Percentiles rank a stretch among this genome's conserved stretches.
These are phyloP conservation scores for Periconia sp. DNA, from an alignment of 2,329 filamentous ascomycete species.

Conservation along the genomic window DNA sequence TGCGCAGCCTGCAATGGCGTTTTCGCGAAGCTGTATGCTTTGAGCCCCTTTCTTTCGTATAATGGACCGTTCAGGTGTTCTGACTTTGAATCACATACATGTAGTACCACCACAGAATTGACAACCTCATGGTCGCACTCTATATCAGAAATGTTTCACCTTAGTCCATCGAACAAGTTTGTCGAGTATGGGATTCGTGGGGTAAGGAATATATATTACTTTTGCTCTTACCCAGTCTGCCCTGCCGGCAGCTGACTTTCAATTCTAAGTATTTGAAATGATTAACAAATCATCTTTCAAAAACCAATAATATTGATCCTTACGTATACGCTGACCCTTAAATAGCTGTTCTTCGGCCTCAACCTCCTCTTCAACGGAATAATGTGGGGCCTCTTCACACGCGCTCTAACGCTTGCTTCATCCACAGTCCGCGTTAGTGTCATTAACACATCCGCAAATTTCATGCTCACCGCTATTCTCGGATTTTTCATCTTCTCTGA, in stretches of 20 bases:
- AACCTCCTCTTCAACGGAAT: conserved; percentile 76
- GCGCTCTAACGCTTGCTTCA: conserved; percentile 70
- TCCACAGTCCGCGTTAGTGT: conserved; percentile 80
- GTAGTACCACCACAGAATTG: conserved; percentile 62
- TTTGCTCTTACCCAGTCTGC: no score
- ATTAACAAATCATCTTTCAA: neutral
- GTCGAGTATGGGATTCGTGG: conserved; percentile 55
- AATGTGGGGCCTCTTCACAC: conserved; percentile 85
- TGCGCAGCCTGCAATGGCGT: conserved; percentile 82
- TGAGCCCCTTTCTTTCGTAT: neutral
- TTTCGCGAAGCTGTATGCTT: conserved; percentile 75
- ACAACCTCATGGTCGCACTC: conserved; percentile 56
- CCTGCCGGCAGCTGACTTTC: no score
- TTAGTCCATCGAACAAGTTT: conserved; percentile 49
- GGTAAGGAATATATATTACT: conserved; percentile 40
- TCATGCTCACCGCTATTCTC: conserved; percentile 74
- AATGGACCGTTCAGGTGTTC: neutral
- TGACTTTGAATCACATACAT: conserved; percentile 7
- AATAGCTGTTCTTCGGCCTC: conserved; percentile 70
- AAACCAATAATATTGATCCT: neutral
- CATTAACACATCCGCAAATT: conserved; percentile 81
- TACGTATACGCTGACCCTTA: neutral
- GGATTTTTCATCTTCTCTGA: conserved; percentile 73
- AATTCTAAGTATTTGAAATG: neutral
- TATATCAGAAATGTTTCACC: conserved; percentile 51